phyloP scores from a whole-genome alignment of 306 rosid species.

The Rosa rugosa region DNA sequence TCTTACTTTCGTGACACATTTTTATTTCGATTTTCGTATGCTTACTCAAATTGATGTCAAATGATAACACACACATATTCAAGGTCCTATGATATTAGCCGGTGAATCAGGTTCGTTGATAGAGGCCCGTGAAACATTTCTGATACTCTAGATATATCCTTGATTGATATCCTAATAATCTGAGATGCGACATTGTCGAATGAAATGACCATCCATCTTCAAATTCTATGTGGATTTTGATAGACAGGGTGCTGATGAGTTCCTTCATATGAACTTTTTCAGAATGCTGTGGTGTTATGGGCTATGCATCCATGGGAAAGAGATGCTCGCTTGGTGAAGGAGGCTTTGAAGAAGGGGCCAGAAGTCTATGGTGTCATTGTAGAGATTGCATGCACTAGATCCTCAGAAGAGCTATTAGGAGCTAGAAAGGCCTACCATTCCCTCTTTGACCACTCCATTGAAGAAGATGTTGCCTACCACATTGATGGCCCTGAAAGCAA shows the following conservation, averaged over 20 bases:
- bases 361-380: conserved; percentile 47
- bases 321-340: conserved; percentile 78
- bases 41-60: neutral
- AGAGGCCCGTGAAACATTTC: no score
- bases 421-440: conserved; percentile 92
- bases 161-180: neutral
- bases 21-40: neutral
- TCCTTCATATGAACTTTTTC: neutral
- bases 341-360: conserved; percentile 67
- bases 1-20: neutral
- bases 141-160: no score
- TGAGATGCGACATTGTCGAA: neutral
- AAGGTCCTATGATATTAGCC: no score
- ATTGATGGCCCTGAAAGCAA: conserved; percentile 56
- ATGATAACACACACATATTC: neutral
- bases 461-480: conserved; percentile 79
- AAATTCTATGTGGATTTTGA: neutral
- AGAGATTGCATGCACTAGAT: conserved; percentile 84
- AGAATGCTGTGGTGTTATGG: conserved; percentile 87
- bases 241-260: neutral
- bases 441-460: conserved; percentile 88
- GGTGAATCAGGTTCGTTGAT: no score
- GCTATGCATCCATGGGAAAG: conserved; percentile 97
- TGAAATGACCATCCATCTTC: neutral
- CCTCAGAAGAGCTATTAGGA: conserved; percentile 80